phyloP scores from a whole-genome alignment of 2,329 filamentous ascomycete species.

The Blastomyces gilchristii region DNA sequence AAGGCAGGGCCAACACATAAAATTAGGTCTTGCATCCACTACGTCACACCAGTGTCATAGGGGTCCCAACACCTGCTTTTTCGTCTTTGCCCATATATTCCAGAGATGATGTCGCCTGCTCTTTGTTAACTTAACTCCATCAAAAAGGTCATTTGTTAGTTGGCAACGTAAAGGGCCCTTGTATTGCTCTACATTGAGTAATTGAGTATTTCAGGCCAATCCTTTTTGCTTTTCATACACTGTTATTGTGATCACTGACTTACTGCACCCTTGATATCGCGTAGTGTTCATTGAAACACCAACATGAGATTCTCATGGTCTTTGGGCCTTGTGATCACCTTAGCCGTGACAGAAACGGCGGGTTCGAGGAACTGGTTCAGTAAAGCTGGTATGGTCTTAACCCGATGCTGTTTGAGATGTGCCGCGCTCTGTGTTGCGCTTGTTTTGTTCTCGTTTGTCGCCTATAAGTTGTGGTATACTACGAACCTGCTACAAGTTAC shows the following conservation, averaged over 20 bases:
- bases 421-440: background rate
- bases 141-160: background rate
- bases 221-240: background rate
- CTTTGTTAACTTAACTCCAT: background rate
- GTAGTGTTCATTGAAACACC: constrained; percentile 1
- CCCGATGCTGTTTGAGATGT: constrained; percentile 6
- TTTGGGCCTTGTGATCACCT: constrained; percentile 57
- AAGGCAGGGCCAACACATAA: background rate
- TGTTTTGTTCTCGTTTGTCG: background rate
- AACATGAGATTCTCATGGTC: constrained; percentile 68
- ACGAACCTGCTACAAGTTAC: background rate
- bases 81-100: background rate
- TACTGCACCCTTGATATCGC: background rate
- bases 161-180: constrained; percentile 1
- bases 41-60: constrained; percentile 9
- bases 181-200: background rate
- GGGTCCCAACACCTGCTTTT: constrained; percentile 6
- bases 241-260: background rate
- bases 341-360: constrained; percentile 57
- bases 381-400: constrained; percentile 59
- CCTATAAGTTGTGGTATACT: background rate
- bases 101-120: background rate
- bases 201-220: background rate
- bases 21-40: background rate
- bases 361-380: constrained; percentile 74